Evolutionary conservation across 2,329 filamentous ascomycete species (phyloP), one percentile per base, ranked within the genome.

Genomic region (Mycosphaerella sp.): DNA sequence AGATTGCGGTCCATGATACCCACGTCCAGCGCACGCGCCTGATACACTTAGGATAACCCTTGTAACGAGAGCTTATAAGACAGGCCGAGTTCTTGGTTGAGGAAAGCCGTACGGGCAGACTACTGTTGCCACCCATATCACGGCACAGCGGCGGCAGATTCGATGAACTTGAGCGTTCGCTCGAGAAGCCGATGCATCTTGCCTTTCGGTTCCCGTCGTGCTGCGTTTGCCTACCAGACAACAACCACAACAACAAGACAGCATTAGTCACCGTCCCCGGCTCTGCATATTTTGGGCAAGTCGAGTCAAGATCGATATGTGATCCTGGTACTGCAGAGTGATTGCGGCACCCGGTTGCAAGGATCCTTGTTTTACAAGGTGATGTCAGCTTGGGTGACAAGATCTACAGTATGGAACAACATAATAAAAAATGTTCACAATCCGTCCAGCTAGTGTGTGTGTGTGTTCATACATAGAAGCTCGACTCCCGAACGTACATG

Each of bases 1-100:
- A 59, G 50, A 59, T 59, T 59, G 51, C 57, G 53, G 52, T 59
- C 48, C 57, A 59, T 57, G 54, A 41, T 50, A 58, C 53, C 53
- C 53, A 55, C 48, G 53, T 47, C 39, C 27, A 48, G 44, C 52
- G 57, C 55, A 59, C 57, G 57, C 49, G 47, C 53, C 52, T 50
- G 46, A 35, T 34, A 36, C 42, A 50, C 46, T 45, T 53, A 53
- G 57, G 55, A 59, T 59, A 41, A 59, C 53, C 57, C 55, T 36
- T 41, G 52, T 49, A 48, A 18, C 44, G 40, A 42, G 35, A 55
- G 50, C 55, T 49, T 49, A 25, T 25, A 53, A 41, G 52, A 51
- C 54, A 57, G 52, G 52, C 50, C 48, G 52, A 49, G 52, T 53
- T 52, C 54, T 57, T 56, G 53, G 54, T 50, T 45, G 21, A 25